Percentiles rank a stretch among this genome's conserved stretches.
Conservation (phyloP, 768 basidiomycete species). For the Pleurotus ostreatus region DNA sequence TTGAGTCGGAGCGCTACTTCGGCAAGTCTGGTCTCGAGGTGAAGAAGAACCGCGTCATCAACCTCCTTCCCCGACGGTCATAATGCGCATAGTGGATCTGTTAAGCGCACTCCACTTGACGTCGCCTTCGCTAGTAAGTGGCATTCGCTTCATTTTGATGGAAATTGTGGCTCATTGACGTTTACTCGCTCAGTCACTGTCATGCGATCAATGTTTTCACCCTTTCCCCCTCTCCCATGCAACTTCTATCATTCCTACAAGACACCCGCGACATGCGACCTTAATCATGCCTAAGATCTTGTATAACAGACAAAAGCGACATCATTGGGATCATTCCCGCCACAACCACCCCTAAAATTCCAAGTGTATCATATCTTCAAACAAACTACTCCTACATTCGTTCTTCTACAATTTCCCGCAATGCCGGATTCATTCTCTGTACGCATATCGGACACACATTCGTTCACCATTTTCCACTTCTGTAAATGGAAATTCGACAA, state of each 20-base stretch:
- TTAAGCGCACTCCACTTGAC: background rate
- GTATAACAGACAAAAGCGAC: background rate
- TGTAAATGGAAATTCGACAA: conserved; percentile 3
- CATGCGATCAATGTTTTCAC: background rate
- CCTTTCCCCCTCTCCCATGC: background rate
- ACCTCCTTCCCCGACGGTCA: conserved; percentile 14
- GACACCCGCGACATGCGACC: conserved; percentile 1
- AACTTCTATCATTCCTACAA: background rate
- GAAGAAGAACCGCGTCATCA: conserved; percentile 16
- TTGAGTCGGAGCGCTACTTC: conserved; percentile 44
- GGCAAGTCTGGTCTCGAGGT: conserved; percentile 16
- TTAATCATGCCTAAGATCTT: conserved; percentile 1
- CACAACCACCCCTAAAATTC: background rate
- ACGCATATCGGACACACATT: background rate
- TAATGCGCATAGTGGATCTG: background rate
- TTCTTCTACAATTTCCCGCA: background rate
- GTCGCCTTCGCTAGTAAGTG: background rate
- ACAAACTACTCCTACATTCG: conserved; percentile 1
- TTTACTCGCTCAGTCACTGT: background rate
- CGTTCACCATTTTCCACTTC: background rate
- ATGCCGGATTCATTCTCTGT: conserved; percentile 1
- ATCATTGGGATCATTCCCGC: background rate
- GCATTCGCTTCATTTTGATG: background rate
- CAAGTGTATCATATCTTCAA: conserved; percentile 5
- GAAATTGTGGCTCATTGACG: conserved; percentile 4